Percentiles rank a stretch among this genome's conserved stretches.
These are phyloP conservation scores for Teratosphaeria epicoccoides DNA, from an alignment of 2,329 filamentous ascomycete species.

Conservation along the genomic window DNA sequence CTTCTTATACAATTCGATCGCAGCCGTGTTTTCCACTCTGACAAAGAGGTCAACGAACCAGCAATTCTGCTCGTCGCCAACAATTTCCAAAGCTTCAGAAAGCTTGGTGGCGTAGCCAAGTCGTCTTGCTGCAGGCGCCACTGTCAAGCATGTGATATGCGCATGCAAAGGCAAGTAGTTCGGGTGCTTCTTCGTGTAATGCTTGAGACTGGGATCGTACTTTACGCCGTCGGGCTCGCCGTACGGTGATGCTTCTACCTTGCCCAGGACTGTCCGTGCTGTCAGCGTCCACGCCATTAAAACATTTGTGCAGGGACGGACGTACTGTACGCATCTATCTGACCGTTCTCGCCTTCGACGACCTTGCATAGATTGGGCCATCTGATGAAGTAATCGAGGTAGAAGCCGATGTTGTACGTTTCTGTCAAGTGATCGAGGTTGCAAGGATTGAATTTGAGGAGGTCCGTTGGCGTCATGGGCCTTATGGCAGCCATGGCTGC, in stretches of 20 bases:
- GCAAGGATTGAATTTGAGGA: slow-evolving; percentile 83
- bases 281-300: slow-evolving; percentile 1
- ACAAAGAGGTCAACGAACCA: slow-evolving; percentile 98
- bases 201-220: slow-evolving; percentile 47
- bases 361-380: slow-evolving; percentile 94
- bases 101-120: slow-evolving; percentile 79
- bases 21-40: slow-evolving; percentile 73
- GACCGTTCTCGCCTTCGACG: slow-evolving; percentile 73
- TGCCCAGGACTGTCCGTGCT: slow-evolving; percentile 71
- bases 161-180: slow-evolving; percentile 98
- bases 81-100: slow-evolving; percentile 69
- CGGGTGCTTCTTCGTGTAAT: slow-evolving; percentile 31
- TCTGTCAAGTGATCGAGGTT: slow-evolving; percentile 97
- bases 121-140: slow-evolving; percentile 74
- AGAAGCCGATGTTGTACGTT: slow-evolving; percentile 92
- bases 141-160: slow-evolving; percentile 91
- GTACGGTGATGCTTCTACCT: slow-evolving; percentile 72
- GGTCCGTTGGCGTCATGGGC: slow-evolving; percentile 71
- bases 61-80: slow-evolving; percentile 68
- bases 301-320: slow-evolving; percentile 6
- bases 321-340: slow-evolving; percentile 89
- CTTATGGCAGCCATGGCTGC: slow-evolving; percentile 49
- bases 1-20: slow-evolving; percentile 77
- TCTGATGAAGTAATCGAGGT: slow-evolving; percentile 87
- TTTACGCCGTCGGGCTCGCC: slow-evolving; percentile 56